Percentiles rank a stretch among this genome's conserved stretches.
Conservation (phyloP, 306 rosid genomes). For the Cicer cuneatum region DNA sequence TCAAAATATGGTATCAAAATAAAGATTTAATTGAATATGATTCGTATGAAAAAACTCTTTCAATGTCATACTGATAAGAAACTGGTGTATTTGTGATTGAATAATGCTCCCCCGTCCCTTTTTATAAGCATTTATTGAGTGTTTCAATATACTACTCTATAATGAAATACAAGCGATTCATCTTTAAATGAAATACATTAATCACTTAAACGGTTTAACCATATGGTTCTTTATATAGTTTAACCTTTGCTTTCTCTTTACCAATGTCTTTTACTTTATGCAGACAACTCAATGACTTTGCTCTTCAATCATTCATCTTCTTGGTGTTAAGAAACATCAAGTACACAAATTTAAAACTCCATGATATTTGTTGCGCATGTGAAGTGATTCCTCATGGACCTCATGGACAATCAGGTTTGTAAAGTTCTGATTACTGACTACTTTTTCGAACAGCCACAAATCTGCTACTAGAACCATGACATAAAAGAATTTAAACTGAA, state of each 20-base stretch:
- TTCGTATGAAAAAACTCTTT: too few relatives aligned
- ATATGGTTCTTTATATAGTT: neutral
- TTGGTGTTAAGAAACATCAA: neutral
- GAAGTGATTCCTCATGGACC: slow-evolving; percentile 47
- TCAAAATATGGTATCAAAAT: too few relatives aligned
- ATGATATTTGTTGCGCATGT: slow-evolving; percentile 43
- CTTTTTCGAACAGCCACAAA: slow-evolving; percentile 55
- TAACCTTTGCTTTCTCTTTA: neutral
- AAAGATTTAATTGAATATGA: too few relatives aligned
- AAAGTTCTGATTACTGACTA: slow-evolving; percentile 42
- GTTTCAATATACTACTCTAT: too few relatives aligned
- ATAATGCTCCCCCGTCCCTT: too few relatives aligned
- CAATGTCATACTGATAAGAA: too few relatives aligned
- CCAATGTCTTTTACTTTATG: neutral
- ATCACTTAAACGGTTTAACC: neutral
- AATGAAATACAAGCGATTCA: too few relatives aligned
- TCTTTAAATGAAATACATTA: too few relatives aligned
- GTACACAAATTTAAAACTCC: slow-evolving; percentile 42
- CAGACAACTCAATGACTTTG: neutral
- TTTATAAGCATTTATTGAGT: too few relatives aligned
- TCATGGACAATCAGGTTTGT: slow-evolving; percentile 46
- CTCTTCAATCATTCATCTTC: neutral
- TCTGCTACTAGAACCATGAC: slow-evolving; percentile 21
- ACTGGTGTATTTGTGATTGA: too few relatives aligned
- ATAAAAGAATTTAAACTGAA: too few relatives aligned